Evolutionary conservation across 345 rosid genomes (phyloP).

Genomic region (Hirschfeldia incana): DNA sequence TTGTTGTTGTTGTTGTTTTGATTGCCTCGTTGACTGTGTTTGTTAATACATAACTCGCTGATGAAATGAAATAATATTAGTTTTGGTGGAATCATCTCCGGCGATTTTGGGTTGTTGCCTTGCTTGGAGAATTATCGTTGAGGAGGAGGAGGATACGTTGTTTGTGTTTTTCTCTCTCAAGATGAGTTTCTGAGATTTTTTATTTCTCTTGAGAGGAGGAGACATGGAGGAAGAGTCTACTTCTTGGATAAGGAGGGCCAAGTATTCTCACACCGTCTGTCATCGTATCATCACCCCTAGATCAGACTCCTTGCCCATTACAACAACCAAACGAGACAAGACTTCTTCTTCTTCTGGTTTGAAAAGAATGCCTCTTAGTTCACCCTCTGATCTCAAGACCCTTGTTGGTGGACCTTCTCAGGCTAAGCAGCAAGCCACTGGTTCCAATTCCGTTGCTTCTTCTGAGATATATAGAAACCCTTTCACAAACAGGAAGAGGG

Average conservation of each 20-base stretch:
- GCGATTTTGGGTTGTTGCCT: background rate
- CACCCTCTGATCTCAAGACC: constrained; percentile 38
- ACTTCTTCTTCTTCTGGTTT: constrained; percentile 33
- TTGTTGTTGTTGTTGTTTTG: background rate
- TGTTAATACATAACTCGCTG: background rate
- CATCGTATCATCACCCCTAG: constrained; percentile 57
- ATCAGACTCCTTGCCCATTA: constrained; percentile 43
- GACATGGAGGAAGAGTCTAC: constrained; percentile 57
- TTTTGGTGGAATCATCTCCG: background rate
- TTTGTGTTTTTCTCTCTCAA: too few relatives aligned
- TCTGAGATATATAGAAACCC: constrained; percentile 38
- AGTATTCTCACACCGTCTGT: constrained; percentile 69
- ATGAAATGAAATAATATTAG: background rate
- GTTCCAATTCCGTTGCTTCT: background rate
- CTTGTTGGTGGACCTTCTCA: constrained; percentile 3
- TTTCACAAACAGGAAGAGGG: constrained; percentile 53
- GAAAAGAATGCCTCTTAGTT: constrained; percentile 40
- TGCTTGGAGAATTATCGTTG: background rate
- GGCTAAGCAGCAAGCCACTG: background rate
- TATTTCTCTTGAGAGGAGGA: background rate
- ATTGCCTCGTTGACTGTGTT: background rate
- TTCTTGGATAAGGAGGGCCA: constrained; percentile 81
- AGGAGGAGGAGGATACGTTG: background rate
- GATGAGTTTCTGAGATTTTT: background rate
- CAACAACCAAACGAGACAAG: constrained; percentile 15